Conservation (phyloP, 2,329 filamentous ascomycete species). For the Penicillium sp. region DNA sequence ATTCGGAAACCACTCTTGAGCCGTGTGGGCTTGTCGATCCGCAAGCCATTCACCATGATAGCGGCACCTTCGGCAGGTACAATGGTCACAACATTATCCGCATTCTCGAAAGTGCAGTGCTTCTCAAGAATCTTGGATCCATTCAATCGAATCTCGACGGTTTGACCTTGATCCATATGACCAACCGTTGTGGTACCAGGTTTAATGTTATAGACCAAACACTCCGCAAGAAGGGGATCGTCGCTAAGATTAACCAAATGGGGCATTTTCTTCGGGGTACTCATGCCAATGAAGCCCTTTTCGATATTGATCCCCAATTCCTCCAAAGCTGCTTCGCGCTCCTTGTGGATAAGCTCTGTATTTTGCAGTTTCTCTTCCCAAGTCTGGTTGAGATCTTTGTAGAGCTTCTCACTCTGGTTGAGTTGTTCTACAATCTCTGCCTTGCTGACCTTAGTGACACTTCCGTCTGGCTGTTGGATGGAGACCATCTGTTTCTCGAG, state of each 20-base stretch:
- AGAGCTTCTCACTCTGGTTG: conserved; percentile 92
- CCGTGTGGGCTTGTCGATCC: conserved; percentile 79
- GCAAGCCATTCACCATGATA: conserved; percentile 95
- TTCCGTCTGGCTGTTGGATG: conserved; percentile 80
- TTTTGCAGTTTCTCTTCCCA: conserved; percentile 96
- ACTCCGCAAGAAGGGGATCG: conserved; percentile 88
- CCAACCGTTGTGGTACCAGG: conserved; percentile 91
- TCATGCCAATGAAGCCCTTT: conserved; percentile 92
- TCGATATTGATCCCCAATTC: conserved; percentile 98
- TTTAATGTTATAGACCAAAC: conserved; percentile 96
- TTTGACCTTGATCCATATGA: conserved; percentile 80
- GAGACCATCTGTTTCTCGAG: conserved; percentile 95
- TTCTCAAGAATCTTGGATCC: conserved; percentile 88
- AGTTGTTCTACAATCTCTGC: conserved; percentile 97
- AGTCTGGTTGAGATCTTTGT: conserved; percentile 94
- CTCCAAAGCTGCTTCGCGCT: conserved; percentile 89
- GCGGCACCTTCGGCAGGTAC: conserved; percentile 87
- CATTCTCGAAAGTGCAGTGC: conserved; percentile 91
- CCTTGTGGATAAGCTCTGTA: conserved; percentile 96
- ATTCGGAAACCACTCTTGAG: conserved; percentile 90
- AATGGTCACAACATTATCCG: conserved; percentile 88
- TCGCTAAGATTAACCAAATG: conserved; percentile 98
- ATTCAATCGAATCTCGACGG: conserved; percentile 87
- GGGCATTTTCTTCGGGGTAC: conserved; percentile 98
- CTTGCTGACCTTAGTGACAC: conserved; percentile 92